Conservation (phyloP, 768 basidiomycete genomes). For the Baorangia bicolor region DNA sequence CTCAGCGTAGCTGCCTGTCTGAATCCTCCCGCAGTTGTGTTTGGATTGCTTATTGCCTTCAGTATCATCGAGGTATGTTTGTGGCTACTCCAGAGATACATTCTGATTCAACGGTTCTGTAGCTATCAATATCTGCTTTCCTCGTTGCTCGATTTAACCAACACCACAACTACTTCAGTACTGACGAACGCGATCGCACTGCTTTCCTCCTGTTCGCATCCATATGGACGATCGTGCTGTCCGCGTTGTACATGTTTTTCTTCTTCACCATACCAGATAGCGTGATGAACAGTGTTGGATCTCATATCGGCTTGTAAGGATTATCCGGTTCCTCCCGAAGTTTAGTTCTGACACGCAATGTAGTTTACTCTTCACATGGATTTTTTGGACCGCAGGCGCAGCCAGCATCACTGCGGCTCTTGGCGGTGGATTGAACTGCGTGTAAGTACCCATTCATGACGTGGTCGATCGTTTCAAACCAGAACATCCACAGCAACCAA, state of each 20-base stretch:
- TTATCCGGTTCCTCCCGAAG: not conserved
- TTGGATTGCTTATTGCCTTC: constrained; percentile 52
- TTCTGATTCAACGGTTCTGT: not conserved
- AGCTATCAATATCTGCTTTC: constrained; percentile 76
- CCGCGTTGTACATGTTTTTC: constrained; percentile 48
- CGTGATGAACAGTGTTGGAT: constrained; percentile 57
- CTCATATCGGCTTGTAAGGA: constrained; percentile 63
- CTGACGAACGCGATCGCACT: constrained; percentile 57
- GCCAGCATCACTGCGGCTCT: constrained; percentile 65
- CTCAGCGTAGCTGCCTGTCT: not conserved
- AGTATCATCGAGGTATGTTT: constrained; percentile 60
- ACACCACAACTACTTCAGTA: constrained; percentile 49
- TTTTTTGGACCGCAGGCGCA: constrained; percentile 75
- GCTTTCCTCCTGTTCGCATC: constrained; percentile 70
- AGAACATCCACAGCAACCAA: constrained; percentile 34
- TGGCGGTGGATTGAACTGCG: constrained; percentile 71
- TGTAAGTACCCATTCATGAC: constrained; percentile 35
- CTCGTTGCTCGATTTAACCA: constrained; percentile 60
- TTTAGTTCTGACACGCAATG: constrained; percentile 3
- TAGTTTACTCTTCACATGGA: constrained; percentile 70
- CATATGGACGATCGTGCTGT: constrained; percentile 65
- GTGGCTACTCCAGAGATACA: not conserved
- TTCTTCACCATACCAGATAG: constrained; percentile 52
- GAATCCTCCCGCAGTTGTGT: constrained; percentile 46
- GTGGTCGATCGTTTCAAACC: not conserved